Base-by-base conservation (phyloP, 306 rosid species). In the Inga laurina region DNA sequence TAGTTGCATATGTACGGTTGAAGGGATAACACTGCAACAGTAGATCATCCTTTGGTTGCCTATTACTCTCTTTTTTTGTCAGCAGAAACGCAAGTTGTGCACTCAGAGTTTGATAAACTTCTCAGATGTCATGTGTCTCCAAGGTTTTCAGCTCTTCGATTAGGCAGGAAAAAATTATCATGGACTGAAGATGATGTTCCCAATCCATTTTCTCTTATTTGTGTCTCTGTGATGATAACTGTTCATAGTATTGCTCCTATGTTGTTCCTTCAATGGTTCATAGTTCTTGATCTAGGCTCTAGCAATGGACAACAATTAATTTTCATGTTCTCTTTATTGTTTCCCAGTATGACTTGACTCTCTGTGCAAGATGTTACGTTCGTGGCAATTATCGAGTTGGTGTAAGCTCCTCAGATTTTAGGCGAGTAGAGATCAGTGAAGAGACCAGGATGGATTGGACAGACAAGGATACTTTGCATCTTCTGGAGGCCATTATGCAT, bases 321-420 rank as follows among this genome's bases (percentile, higher is more conserved):
- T 66, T 71, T n/a, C 34, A 41, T 56, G 82, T 37, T 65, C 44
- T 64, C 48, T 44, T 34, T 78, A 22, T 76, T 76, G 61, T 69
- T 76, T 52, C 44, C 44, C 90, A 96, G 99, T 84, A 92, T 85
- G 90, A 89, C 77, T 86, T 88, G 93, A 96, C 97, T 64, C 91
- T 96, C 10, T 96, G 99, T 86, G 99, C 99, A 70, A 90, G 97
- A 83, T 96, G 99, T 86, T 96, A 90, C 84, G 98, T 96, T 72
- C 98, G 98, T 3, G 97, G 98, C 30, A 96, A 92, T 86, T 94
- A 94, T 86, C 87, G 91, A 81, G 89, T 91, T 62, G 98, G 99
- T 77, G 90, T 91, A 78, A 91, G 74, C 81, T 92, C 97, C 66
- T 86, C 97, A 15, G 98, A 94, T 85, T 96, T 96, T 77, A 89